Evolutionary conservation across 495 filamentous ascomycete genomes (phyloP).

Genomic region (Trichoderma erinaceum): DNA sequence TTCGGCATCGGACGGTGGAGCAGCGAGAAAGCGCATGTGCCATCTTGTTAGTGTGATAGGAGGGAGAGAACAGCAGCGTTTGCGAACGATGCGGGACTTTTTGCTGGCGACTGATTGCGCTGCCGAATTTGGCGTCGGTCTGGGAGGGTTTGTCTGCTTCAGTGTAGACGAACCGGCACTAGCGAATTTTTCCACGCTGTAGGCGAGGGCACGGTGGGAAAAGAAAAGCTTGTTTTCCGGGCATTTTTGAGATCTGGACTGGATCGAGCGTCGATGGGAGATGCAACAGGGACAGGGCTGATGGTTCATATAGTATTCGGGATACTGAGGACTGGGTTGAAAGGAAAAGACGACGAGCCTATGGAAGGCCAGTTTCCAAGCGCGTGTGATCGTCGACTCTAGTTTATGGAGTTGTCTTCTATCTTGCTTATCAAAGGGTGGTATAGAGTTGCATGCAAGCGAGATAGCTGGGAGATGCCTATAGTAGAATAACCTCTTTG

Average conservation of each 20-base stretch:
- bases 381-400: neutral
- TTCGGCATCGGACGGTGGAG: neutral
- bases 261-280: neutral
- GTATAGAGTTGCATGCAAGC: neutral
- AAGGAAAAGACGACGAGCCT: neutral
- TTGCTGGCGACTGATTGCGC: neutral
- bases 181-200: neutral
- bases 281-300: neutral
- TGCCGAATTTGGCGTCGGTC: slow-evolving; percentile 8
- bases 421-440: too few species aligned
- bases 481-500: neutral
- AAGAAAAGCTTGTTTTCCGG: neutral
- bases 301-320: neutral
- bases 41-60: neutral
- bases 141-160: neutral
- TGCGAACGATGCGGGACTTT: neutral
- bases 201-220: neutral
- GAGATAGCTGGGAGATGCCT: neutral
- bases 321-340: neutral
- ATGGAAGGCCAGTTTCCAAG: neutral
- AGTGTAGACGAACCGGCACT: neutral
- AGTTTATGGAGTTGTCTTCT: neutral
- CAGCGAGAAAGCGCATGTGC: neutral
- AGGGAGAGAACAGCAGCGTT: neutral
- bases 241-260: neutral